Conservation (phyloP, 208 protist genomes). For the Crithidia expoeki region DNA sequence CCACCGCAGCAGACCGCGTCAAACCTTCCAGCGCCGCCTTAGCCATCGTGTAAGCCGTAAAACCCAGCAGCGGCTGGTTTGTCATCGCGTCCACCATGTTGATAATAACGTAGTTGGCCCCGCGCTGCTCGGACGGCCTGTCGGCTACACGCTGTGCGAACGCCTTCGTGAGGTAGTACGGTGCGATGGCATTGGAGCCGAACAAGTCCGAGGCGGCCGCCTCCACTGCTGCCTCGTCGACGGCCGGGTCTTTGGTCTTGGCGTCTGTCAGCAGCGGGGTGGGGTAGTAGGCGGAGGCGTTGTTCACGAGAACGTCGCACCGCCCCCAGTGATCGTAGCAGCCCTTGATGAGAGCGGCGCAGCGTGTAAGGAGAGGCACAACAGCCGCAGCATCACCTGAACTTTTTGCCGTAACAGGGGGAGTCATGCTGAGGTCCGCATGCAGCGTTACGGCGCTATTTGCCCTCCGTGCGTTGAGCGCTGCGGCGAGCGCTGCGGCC, state of each 20-base stretch:
- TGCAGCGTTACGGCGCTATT: conserved; percentile 39
- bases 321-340: conserved; percentile 68
- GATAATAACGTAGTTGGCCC: conserved; percentile 44
- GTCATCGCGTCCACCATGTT: conserved; percentile 82
- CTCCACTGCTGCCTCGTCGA: conserved; percentile 22
- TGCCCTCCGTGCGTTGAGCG: conserved; percentile 53
- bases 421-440: conserved; percentile 29
- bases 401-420: neutral
- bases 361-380: conserved; percentile 36
- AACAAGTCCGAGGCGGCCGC: conserved; percentile 48
- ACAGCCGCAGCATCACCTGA: too few species aligned
- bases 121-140: conserved; percentile 15
- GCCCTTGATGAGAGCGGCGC: conserved; percentile 39
- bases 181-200: conserved; percentile 77
- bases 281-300: conserved; percentile 78
- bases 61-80: conserved; percentile 58
- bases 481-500: conserved; percentile 40
- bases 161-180: conserved; percentile 58
- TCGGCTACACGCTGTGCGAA: conserved; percentile 48
- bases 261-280: conserved; percentile 48
- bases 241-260: neutral
- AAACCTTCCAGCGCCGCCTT: conserved; percentile 76
- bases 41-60: conserved; percentile 77
- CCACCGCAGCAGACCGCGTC: conserved; percentile 67
- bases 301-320: conserved; percentile 87